Evolutionary conservation across 768 basidiomycete species (phyloP).

Genomic region (Boletus reticulatus): DNA sequence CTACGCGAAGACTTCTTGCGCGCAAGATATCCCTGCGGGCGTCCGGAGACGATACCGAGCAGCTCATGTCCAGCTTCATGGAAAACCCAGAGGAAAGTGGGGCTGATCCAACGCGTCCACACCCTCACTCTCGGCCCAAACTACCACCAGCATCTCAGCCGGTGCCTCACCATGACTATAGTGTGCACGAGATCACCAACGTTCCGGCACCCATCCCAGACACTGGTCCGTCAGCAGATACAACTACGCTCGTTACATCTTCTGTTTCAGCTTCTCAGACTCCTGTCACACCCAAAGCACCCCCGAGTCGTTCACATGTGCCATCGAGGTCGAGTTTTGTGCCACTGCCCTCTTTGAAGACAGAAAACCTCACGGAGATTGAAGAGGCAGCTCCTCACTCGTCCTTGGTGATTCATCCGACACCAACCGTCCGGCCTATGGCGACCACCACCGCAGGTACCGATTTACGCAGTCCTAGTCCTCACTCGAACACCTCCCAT

Average conservation of each 20-base stretch:
- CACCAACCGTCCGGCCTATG: conserved; percentile 2
- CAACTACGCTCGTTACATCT: conserved; percentile 3
- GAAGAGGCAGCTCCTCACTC: conserved; percentile 16
- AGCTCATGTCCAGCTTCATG: conserved; percentile 9
- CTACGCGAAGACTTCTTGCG: not conserved
- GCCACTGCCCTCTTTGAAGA: conserved; percentile 29
- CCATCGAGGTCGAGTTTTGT: conserved; percentile 25
- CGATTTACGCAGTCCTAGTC: not conserved
- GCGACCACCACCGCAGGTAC: not conserved
- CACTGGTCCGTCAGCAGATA: conserved; percentile 26
- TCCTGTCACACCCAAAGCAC: conserved; percentile 20
- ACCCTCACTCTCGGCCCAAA: conserved; percentile 7
- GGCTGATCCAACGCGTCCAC: not conserved
- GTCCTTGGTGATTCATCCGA: conserved; percentile 3
- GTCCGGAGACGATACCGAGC: conserved; percentile 24
- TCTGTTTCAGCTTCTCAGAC: conserved; percentile 21
- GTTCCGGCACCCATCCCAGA: conserved; percentile 31
- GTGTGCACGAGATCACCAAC: conserved; percentile 27
- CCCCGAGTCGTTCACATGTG: conserved; percentile 7
- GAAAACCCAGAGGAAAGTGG: not conserved
- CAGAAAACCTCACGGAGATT: conserved; percentile 23
- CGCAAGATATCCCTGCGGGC: conserved; percentile 12
- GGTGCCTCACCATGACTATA: conserved; percentile 23
- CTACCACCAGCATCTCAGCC: conserved; percentile 12
- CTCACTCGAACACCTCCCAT: conserved; percentile 25